phyloP scores from a whole-genome alignment of 257 asterid genomes.

The Nicotiana attenuata region DNA sequence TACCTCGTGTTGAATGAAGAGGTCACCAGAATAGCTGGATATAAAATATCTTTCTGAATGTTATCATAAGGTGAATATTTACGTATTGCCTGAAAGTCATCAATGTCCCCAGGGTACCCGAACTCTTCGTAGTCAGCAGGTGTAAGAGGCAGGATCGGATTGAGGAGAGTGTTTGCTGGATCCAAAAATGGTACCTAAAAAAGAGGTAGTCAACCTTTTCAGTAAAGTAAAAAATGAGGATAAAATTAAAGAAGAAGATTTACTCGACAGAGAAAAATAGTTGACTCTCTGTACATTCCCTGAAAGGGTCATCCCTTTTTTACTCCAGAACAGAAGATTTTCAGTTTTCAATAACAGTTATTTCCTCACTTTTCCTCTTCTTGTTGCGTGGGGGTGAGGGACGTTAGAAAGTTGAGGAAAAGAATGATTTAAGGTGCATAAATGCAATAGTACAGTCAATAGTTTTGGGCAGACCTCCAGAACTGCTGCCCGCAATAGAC shows the following conservation, averaged over 20 bases:
- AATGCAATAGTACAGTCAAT: neutral
- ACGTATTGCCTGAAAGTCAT: conserved; percentile 80
- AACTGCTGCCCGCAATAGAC: conserved; percentile 83
- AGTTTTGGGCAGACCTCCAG: conserved; percentile 49
- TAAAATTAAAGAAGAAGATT: neutral
- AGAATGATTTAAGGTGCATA: neutral
- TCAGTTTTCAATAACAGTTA: neutral
- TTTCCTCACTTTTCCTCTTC: neutral
- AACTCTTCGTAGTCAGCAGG: conserved; percentile 89
- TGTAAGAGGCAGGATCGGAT: conserved; percentile 69
- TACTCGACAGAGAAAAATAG: neutral
- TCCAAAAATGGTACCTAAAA: conserved; percentile 81
- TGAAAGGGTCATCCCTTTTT: neutral
- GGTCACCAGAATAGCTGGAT: conserved; percentile 68
- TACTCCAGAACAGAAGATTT: neutral
- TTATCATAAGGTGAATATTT: conserved; percentile 90
- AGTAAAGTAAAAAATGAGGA: neutral
- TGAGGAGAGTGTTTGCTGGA: conserved; percentile 73
- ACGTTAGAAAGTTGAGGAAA: neutral
- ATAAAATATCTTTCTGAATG: conserved; percentile 46
- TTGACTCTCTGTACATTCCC: neutral
- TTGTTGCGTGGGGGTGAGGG: neutral
- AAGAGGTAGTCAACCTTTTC: neutral
- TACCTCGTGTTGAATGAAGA: conserved; percentile 83
- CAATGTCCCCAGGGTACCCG: conserved; percentile 85